Evolutionary conservation across 352 stramenopile genomes (phyloP), one percentile per base, ranked within the genome.

Genomic region (Phytophthora pisi): DNA sequence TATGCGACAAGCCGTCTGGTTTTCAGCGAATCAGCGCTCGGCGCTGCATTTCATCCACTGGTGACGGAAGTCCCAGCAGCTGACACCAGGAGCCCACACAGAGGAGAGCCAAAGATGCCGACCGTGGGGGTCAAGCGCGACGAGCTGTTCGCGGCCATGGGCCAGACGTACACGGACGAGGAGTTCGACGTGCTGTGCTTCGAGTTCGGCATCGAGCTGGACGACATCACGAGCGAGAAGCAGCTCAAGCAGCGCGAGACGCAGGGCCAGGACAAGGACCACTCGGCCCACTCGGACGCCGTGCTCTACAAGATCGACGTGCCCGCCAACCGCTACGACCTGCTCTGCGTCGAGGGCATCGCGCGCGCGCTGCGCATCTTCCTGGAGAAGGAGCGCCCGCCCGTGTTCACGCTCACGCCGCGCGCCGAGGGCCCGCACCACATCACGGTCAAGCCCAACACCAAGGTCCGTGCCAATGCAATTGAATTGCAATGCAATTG

Each of bases 271-370:
- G 79, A 88, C 54, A 91, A 82, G 18, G 81, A 89, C 46, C 69
- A 70, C 58, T 86, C 84, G 59, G 73, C 68, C 23, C 72, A 80
- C 62, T 90, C 81, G 70, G 91, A 97, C 57, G 89, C 92, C 43
- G 92, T 99, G 36, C 86, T 99, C 51, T 99, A 99, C 92, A 99
- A 99, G 81, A 99, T 99, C 77, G 98, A 99, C 78, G 97, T 99
- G 59, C 98, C 98, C 0, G 98, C 98, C 28, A 99, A 99, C 81
- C 87, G 97, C 61, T 99, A 99, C 85, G 98, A 99, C 87, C 75
- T 99, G 56, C 88, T 99, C 10, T 99, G 98, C 68, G 87, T 99
- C 47, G 98, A 99, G 77, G 98, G 98, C 56, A 96, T 99, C 36
- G 92, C 96, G 26, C 89, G 98, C 53, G 95, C 97, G 38, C 78